phyloP scores from a whole-genome alignment of 176 grass and related monocot species.

The Eragrostis nindensis region DNA sequence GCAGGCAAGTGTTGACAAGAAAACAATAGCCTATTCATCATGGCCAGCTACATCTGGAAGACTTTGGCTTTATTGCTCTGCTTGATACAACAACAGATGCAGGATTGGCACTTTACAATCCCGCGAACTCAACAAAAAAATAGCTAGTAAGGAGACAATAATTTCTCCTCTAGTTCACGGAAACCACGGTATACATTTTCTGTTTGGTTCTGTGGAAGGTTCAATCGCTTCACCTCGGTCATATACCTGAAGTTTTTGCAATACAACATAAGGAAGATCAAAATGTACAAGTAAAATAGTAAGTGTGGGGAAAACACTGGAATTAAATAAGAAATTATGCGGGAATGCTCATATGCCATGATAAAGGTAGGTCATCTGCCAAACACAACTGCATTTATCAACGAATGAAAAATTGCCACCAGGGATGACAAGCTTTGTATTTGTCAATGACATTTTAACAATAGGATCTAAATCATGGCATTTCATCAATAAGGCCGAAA shows the following conservation, averaged over 20 bases:
- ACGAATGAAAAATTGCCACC: not conserved
- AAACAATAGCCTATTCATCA: not conserved
- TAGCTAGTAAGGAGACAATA: slow-evolving; percentile 58
- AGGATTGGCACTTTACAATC: slow-evolving; percentile 27
- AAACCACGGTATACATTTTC: slow-evolving; percentile 80
- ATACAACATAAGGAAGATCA: slow-evolving; percentile 26
- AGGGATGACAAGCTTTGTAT: not conserved
- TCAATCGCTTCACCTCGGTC: slow-evolving; percentile 80
- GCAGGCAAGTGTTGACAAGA: slow-evolving; percentile 5
- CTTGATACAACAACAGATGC: slow-evolving; percentile 51
- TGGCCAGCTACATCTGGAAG: slow-evolving; percentile 33
- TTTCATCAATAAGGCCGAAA: not conserved
- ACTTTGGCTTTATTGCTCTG: slow-evolving; percentile 31
- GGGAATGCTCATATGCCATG: not conserved
- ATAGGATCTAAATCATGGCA: not conserved
- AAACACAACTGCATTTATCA: not conserved
- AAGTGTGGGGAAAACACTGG: not conserved
- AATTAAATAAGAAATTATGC: not conserved
- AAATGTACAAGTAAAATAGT: not conserved
- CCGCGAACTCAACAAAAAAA: not conserved
- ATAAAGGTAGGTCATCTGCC: not conserved
- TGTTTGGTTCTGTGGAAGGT: slow-evolving; percentile 81
- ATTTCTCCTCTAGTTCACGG: slow-evolving; percentile 79
- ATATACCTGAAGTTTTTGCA: slow-evolving; percentile 70
- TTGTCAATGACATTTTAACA: not conserved